Base-by-base conservation (phyloP, 305 asterid species). In the Striga hermonthica region DNA sequence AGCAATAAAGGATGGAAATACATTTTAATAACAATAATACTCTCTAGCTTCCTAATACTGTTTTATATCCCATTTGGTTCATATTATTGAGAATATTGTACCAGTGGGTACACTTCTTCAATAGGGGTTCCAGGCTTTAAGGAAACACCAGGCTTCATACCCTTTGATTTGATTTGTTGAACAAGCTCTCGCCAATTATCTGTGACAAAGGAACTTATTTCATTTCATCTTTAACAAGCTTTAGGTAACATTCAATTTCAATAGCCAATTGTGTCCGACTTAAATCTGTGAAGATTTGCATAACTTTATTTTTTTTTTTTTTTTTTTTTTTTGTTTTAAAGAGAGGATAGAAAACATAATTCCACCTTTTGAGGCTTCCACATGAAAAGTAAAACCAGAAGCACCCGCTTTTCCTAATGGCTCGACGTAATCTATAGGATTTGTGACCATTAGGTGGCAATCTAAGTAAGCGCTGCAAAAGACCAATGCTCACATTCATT, bases 401-500 rank as follows among this genome's bases (percentile, higher is more conserved):
- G 98, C 98, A 64, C 97, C 98, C 9, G 98, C 98, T 79, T 83
- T 82, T 56, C 81, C 89, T 1, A 92, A 74, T 44, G 91, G 83
- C 57, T 89, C 96, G 41, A 90, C 95, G 55, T 93, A 90, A 79
- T 93, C 99, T 47, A 86, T 79, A 62, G 99, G 99, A 79, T 90
- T 93, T 64, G 97, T 86, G 69, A 90, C 97, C 99, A 93, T 90
- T 44, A 93, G 84, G 75, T 93, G 97, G 80, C 95, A 93, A 82
- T 93, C 99, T 66, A 93, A 71, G 81, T 93, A 93, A 41, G 97
- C 96, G 36, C 97, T 93, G 95, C 62, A 77, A 70, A 41, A 86
- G 7, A 58, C 43, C 39, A 39, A 53, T 28, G 12, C 9, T 35
- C 50, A 9, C n/a, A 9, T 48, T 36, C 10, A 4, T 43, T 68